phyloP scores from a whole-genome alignment of 2,329 filamentous ascomycete species.

The Pseudomassariella vexata region DNA sequence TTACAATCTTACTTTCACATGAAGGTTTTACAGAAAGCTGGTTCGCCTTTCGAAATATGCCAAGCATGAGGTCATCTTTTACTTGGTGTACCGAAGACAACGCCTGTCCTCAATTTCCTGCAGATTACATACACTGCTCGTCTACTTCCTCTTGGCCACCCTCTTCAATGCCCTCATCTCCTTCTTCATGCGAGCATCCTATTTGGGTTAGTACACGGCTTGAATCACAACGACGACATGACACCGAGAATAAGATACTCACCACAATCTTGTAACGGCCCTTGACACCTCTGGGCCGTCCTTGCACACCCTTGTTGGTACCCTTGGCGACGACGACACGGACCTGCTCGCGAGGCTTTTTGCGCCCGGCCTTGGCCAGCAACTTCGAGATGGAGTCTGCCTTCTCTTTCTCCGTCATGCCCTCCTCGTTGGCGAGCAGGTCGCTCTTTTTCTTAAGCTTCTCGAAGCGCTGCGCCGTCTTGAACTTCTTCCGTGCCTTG shows the following conservation, averaged over 20 bases:
- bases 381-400: constrained; percentile 75
- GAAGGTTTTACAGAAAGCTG: too few relatives aligned
- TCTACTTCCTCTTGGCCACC: constrained; percentile 12
- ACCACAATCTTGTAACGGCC: constrained; percentile 96
- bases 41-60: background rate
- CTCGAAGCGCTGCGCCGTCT: constrained; percentile 83
- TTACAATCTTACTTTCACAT: background rate
- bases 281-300: constrained; percentile 86
- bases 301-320: constrained; percentile 76
- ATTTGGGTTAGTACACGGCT: too few relatives aligned
- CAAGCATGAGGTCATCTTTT: too few relatives aligned
- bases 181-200: constrained; percentile 19
- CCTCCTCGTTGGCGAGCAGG: constrained; percentile 79
- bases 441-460: constrained; percentile 98
- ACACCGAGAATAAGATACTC: too few relatives aligned
- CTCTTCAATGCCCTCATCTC: constrained; percentile 18
- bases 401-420: constrained; percentile 94
- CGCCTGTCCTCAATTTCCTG: too few relatives aligned
- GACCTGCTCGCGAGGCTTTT: constrained; percentile 77
- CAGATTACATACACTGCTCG: too few relatives aligned
- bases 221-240: too few relatives aligned
- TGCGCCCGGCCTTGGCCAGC: constrained; percentile 68
- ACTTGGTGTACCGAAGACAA: too few relatives aligned
- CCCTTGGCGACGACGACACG: constrained; percentile 86
- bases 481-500: constrained; percentile 94